Evolutionary conservation across 1,284 basidiomycete species (phyloP).

Genomic region (Amylostereum areolatum): DNA sequence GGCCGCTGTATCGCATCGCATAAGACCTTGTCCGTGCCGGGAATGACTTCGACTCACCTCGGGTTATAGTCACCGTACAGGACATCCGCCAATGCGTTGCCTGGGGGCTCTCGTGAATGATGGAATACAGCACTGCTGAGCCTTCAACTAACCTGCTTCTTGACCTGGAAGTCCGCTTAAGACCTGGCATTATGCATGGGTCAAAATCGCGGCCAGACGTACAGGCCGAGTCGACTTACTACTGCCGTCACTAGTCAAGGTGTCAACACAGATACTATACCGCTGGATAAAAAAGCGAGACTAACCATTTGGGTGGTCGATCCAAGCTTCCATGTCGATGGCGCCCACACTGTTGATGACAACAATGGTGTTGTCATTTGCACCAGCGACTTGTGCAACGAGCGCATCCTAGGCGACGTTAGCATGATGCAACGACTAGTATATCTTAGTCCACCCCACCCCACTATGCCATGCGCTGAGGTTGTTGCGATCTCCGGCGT

Average conservation of each 20-base stretch:
- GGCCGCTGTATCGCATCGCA: constrained; percentile 17
- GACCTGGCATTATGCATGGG: constrained; percentile 16
- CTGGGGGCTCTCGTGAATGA: neutral
- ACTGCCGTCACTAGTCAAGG: neutral
- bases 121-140: constrained; percentile 11
- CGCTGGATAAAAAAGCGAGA: neutral
- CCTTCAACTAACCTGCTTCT: constrained; percentile 38
- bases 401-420: constrained; percentile 26
- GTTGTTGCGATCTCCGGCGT: constrained; percentile 61
- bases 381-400: constrained; percentile 24
- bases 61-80: constrained; percentile 43
- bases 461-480: constrained; percentile 66
- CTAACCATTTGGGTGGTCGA: constrained; percentile 36
- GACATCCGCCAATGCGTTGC: constrained; percentile 33
- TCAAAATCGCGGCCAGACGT: too few relatives aligned
- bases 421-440: constrained; percentile 32
- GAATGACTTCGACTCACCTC: constrained; percentile 28
- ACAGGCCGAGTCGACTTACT: too few relatives aligned
- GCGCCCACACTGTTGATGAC: constrained; percentile 48
- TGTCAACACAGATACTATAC: constrained; percentile 1
- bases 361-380: constrained; percentile 47
- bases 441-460: constrained; percentile 22
- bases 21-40: neutral
- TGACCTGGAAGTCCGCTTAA: constrained; percentile 34
- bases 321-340: constrained; percentile 42